A percentile compares a stretch with the other conserved stretches of the same genome.
phyloP scores from a whole-genome alignment of 371 early-diverging fungal genomes.

The Mycotypha africana region DNA sequence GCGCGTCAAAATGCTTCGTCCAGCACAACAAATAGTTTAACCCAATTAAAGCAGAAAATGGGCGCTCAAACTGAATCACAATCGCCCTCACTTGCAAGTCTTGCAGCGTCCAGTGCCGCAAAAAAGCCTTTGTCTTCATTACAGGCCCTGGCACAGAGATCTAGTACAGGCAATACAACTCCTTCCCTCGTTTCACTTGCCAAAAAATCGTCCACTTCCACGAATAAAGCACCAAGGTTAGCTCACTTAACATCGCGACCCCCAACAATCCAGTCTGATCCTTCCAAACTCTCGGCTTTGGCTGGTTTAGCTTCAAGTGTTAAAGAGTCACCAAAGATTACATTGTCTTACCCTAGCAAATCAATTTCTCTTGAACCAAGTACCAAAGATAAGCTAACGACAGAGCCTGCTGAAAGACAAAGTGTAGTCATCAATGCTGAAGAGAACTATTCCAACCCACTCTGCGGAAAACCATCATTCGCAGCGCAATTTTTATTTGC shows the following conservation, averaged over 20 bases:
- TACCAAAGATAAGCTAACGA: too few relatives aligned
- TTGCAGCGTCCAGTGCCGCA: slow-evolving; percentile 3
- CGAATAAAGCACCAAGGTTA: slow-evolving; percentile 2
- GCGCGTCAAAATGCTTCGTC: slow-evolving; percentile 4
- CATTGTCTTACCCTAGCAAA: too few relatives aligned
- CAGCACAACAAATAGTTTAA: slow-evolving; percentile 1
- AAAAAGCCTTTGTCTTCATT: slow-evolving; percentile 17
- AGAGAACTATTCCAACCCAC: too few relatives aligned
- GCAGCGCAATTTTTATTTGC: slow-evolving; percentile 43
- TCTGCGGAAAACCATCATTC: slow-evolving; percentile 42
- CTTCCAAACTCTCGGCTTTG: not conserved
- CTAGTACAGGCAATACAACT: slow-evolving; percentile 3
- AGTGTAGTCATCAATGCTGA: too few relatives aligned
- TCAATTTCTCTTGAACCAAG: too few relatives aligned
- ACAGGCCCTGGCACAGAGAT: slow-evolving; percentile 24
- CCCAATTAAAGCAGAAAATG: slow-evolving; percentile 12
- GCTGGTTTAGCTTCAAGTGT: not conserved
- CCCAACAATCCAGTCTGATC: not conserved
- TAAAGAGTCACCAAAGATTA: too few relatives aligned
- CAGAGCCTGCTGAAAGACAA: too few relatives aligned
- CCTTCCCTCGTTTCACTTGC: slow-evolving; percentile 31
- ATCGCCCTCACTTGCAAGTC: slow-evolving; percentile 4
- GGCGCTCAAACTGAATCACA: slow-evolving; percentile 13
- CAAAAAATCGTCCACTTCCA: slow-evolving; percentile 12
- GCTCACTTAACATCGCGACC: slow-evolving; percentile 5